Evolutionary conservation across 148 eudicot species (phyloP).

Genomic region (Mesembryanthemum crystallinum): DNA sequence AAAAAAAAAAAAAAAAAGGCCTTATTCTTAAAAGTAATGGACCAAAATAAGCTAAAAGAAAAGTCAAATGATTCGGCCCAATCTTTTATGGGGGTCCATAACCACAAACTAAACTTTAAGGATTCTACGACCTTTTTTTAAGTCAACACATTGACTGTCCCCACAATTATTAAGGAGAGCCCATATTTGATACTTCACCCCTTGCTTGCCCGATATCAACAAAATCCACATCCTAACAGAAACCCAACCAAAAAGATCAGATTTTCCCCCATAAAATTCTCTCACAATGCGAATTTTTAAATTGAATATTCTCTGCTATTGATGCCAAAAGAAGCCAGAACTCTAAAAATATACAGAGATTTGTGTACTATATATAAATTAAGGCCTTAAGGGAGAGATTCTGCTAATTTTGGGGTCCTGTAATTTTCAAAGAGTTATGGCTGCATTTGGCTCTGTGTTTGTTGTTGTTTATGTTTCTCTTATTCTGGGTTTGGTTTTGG

Average conservation of each 20-base stretch:
- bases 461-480: constrained; percentile 7
- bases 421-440: constrained; percentile 16
- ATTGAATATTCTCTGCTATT: constrained; percentile 23
- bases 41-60: background rate
- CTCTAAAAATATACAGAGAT: background rate
- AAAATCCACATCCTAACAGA: background rate
- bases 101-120: too few relatives aligned
- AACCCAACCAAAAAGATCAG: background rate
- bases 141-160: constrained; percentile 16
- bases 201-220: background rate
- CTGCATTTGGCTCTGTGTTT: background rate
- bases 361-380: background rate
- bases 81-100: background rate
- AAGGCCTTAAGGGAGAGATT: background rate
- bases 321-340: background rate
- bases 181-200: background rate
- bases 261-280: background rate
- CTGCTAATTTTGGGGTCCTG: constrained; percentile 10
- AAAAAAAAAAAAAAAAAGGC: too few relatives aligned
- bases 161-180: background rate
- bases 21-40: constrained; percentile 6
- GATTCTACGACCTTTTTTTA: too few relatives aligned
- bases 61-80: constrained; percentile 17
- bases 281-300: constrained; percentile 10
- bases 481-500: constrained; percentile 28